These are phyloP conservation scores for Pleurotus giganteus DNA, from an alignment of 768 basidiomycete genomes.

Conservation along the genomic window DNA sequence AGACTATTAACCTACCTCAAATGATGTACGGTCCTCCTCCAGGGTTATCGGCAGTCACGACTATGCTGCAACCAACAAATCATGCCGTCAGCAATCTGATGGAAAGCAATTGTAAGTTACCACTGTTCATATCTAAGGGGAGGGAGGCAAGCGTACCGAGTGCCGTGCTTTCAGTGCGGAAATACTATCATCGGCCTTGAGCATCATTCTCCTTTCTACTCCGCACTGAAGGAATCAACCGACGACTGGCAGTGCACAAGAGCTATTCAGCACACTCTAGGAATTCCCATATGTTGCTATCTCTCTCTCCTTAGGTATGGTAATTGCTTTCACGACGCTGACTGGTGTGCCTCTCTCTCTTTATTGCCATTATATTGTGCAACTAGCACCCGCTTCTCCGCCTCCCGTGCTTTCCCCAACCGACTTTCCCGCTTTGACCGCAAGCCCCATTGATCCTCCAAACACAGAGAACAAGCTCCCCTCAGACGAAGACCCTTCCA, in stretches of 20 bases:
- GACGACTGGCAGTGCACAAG: constrained; percentile 22
- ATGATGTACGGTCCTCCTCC: constrained; percentile 63
- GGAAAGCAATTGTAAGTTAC: constrained; percentile 60
- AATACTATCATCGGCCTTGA: constrained; percentile 73
- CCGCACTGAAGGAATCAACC: constrained; percentile 37
- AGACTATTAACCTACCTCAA: constrained; percentile 29
- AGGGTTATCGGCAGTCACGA: constrained; percentile 43
- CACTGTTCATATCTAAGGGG: constrained; percentile 60
- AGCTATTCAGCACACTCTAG: constrained; percentile 12
- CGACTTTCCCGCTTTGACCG: constrained; percentile 75
- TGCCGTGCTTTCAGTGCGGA: constrained; percentile 89
- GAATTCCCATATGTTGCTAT: constrained; percentile 22
- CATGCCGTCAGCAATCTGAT: constrained; percentile 6
- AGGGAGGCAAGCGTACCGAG: constrained; percentile 85
- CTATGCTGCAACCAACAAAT: constrained; percentile 8
- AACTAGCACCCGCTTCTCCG: constrained; percentile 41
- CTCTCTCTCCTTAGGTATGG: constrained; percentile 36
- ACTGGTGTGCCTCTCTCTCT: constrained; percentile 37
- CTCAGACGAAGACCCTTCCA: constrained; percentile 26
- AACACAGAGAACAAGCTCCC: constrained; percentile 27
- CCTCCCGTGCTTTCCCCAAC: constrained; percentile 49
- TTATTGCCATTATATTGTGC: constrained; percentile 27
- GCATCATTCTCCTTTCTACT: constrained; percentile 28
- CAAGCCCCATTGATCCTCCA: constrained; percentile 21
- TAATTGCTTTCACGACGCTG: constrained; percentile 52